A percentile compares a stretch with the other conserved stretches of the same genome.
These are phyloP conservation scores for Oryza longistaminata DNA, from an alignment of 176 grass and related monocot species.

Conservation along the genomic window DNA sequence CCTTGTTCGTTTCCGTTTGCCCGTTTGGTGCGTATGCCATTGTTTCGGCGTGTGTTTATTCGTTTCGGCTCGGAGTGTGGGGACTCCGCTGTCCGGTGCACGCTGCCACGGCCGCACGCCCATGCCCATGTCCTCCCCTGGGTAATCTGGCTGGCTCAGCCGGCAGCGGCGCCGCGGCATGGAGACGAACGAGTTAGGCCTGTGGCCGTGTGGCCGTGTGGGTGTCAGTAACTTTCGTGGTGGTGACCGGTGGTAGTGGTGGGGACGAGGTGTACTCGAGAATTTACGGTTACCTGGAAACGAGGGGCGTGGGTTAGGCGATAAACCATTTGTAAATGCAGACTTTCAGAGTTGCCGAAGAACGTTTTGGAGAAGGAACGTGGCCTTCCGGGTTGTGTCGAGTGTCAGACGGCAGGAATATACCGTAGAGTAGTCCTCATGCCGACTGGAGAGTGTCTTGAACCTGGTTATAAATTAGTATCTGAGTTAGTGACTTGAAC, in stretches of 20 bases:
- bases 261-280: background rate
- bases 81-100: constrained; percentile 40
- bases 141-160: background rate
- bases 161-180: background rate
- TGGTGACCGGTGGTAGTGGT: background rate
- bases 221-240: background rate
- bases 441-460: background rate
- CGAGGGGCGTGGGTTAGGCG: background rate
- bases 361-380: background rate
- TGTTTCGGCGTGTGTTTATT: constrained; percentile 29
- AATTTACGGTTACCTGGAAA: background rate
- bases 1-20: background rate
- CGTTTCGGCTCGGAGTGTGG: constrained; percentile 31
- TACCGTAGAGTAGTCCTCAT: background rate
- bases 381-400: background rate
- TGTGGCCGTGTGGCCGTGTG: constrained; percentile 9
- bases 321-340: background rate
- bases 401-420: background rate
- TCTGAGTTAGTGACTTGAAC: background rate
- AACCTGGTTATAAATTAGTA: background rate
- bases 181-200: background rate
- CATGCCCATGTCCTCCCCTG: constrained; percentile 2
- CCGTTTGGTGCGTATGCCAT: background rate
- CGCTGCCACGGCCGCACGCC: background rate
- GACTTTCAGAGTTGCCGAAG: background rate